phyloP scores from a whole-genome alignment of 2,329 filamentous ascomycete species.

The Microdochium bolleyi region DNA sequence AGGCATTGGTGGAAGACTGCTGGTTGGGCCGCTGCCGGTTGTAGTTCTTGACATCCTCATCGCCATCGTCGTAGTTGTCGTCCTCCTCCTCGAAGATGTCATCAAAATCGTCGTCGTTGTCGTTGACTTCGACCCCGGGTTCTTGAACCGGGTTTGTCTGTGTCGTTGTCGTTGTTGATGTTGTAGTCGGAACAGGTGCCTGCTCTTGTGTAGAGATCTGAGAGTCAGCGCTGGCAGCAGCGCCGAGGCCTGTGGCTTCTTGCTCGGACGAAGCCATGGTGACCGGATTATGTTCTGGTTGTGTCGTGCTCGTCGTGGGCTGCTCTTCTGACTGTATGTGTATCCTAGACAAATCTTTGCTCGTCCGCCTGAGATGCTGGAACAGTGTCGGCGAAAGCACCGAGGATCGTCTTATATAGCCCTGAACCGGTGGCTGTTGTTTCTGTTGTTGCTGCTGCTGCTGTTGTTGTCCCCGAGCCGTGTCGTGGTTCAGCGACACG shows the following conservation, averaged over 20 bases:
- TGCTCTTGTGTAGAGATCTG: no score
- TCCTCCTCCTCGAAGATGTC: constrained; percentile 57
- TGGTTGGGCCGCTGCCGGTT: constrained; percentile 73
- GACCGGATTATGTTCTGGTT: neutral
- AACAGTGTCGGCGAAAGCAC: neutral
- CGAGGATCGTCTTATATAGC: neutral
- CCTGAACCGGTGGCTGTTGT: neutral
- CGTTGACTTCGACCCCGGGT: constrained; percentile 20
- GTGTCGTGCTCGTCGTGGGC: neutral
- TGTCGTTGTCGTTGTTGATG: neutral
- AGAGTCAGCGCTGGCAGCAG: neutral
- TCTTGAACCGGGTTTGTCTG: neutral
- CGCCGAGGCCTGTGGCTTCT: neutral
- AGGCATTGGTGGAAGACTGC: constrained; percentile 47
- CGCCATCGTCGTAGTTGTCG: constrained; percentile 43
- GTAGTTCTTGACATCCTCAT: constrained; percentile 78
- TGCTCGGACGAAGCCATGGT: neutral
- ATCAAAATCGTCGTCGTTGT: constrained; percentile 38
- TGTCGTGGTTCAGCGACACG: neutral
- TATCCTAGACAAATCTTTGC: neutral
- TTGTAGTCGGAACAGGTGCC: neutral
- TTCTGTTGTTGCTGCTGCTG: neutral
- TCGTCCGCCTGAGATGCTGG: neutral
- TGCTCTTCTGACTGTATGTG: neutral
- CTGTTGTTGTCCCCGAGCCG: neutral